Percentiles rank a stretch among this genome's conserved stretches.
These are phyloP conservation scores for Globisporangium ultimum DNA, from an alignment of 352 stramenopile species.

Conservation along the genomic window DNA sequence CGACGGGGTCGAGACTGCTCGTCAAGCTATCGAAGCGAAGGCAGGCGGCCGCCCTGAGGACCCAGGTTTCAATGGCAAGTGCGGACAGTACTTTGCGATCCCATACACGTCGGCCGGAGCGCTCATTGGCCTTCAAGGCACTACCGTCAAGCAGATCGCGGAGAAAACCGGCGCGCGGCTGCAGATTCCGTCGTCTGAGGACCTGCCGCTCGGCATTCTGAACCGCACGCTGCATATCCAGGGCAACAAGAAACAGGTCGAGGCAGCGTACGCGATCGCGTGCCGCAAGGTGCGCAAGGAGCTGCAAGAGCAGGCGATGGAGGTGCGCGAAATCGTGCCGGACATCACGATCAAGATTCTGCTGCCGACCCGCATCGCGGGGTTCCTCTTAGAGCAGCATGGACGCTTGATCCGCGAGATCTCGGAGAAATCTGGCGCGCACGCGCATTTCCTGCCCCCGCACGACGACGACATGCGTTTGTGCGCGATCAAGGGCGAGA, in stretches of 20 bases:
- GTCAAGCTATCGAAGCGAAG: slow-evolving; percentile 32
- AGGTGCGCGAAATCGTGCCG: background rate
- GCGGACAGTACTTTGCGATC: slow-evolving; percentile 65
- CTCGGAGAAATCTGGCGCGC: slow-evolving; percentile 39
- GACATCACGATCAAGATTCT: slow-evolving; percentile 52
- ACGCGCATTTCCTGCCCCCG: slow-evolving; percentile 40
- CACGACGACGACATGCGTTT: slow-evolving; percentile 38
- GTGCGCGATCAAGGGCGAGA: slow-evolving; percentile 54
- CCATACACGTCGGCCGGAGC: slow-evolving; percentile 40
- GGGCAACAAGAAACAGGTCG: slow-evolving; percentile 38
- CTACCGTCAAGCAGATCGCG: slow-evolving; percentile 31
- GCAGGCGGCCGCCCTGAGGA: slow-evolving; percentile 39
- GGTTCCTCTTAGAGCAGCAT: slow-evolving; percentile 41
- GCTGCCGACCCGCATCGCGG: slow-evolving; percentile 38
- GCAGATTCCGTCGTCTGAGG: slow-evolving; percentile 46
- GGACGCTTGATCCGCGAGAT: slow-evolving; percentile 60
- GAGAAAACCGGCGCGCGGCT: slow-evolving; percentile 51
- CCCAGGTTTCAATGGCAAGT: slow-evolving; percentile 19
- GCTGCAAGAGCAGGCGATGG: slow-evolving; percentile 17
- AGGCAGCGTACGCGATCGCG: slow-evolving; percentile 36
- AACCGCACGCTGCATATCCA: slow-evolving; percentile 69
- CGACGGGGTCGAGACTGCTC: slow-evolving; percentile 30
- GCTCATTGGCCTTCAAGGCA: slow-evolving; percentile 50
- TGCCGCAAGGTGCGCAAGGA: slow-evolving; percentile 31
- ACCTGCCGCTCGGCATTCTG: slow-evolving; percentile 53